Evolutionary conservation across 2,329 filamentous ascomycete species (phyloP), one percentile per base, ranked within the genome.

Genomic region (Hymenoscyphus linearis): DNA sequence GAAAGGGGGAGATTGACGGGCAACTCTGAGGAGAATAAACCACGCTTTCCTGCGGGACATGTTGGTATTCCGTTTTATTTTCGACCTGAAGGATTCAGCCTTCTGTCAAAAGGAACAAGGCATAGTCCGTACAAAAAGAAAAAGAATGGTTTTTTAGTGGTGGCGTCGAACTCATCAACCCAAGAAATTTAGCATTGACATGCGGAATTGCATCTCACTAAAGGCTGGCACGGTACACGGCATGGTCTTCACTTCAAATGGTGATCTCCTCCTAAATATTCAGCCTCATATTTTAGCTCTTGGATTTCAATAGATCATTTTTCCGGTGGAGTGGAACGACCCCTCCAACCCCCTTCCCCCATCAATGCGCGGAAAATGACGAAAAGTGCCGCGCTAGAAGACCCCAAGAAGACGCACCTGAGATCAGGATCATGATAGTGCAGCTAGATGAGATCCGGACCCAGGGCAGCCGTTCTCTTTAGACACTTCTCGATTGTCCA

Each of bases 301-400:
- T 18, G 6, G 40, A 47, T 22, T n/a, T 12, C 40, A 47, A 47
- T 22, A 47, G 40, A 22, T 50, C 18, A 10, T 25, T 50, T 25
- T 50, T 50, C 44, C 44, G 22, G 44, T 50, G 18, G 44, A 22
- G 18, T 12, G 22, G 44, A 22, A 50, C 44, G 10, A 50, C 44
- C 44, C 40, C 44, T 50, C 44, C 18, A 50, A 13, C 44, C 18
- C 7, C n/a, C 44, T 25, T 25, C 44, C 18, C 7, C n/a, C 44
- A 50, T 50, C 44, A 50, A 50, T 50, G 44, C 44, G 44, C 25
- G 44, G 44, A 50, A 44, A 25, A 50, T 50, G 44, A 50, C 44
- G 44, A 50, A 50, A 18, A 18, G 22, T n/a, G 7, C 44, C 44
- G 18, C 44, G 18, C 18, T 25, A 22, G 18, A 50, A 18, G 13